A percentile compares a stretch with the other conserved stretches of the same genome.
Conservation (phyloP, 805 yeast genomes). For the Lachancea waltii region DNA sequence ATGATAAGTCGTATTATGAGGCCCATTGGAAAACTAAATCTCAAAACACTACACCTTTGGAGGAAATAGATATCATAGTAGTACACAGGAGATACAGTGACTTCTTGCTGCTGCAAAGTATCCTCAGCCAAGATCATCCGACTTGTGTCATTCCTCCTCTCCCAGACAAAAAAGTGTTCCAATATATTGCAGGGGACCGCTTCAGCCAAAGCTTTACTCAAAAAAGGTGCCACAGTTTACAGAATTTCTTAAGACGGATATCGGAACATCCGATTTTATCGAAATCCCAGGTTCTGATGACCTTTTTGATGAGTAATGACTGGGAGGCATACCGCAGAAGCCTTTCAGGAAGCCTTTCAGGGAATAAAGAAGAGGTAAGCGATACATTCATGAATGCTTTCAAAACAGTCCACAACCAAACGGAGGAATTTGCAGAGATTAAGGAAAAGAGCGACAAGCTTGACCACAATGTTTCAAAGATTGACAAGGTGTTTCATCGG, state of each 20-base stretch:
- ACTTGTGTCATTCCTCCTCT: conserved; percentile 86
- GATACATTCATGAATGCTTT: conserved; percentile 94
- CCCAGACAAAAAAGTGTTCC: conserved; percentile 87
- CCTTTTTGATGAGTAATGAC: conserved; percentile 28
- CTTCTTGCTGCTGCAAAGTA: conserved; percentile 69
- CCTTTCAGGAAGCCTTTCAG: conserved; percentile 20
- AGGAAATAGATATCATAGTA: conserved; percentile 23
- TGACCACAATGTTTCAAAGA: conserved; percentile 71
- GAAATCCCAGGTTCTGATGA: conserved; percentile 51
- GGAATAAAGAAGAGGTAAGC: conserved; percentile 60
- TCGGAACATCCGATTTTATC: conserved; percentile 67
- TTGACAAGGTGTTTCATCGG: conserved; percentile 72
- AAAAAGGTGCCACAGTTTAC: conserved; percentile 73
- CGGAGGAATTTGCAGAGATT: conserved; percentile 75
- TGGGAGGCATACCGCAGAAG: conserved; percentile 32
- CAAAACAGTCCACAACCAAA: conserved; percentile 60
- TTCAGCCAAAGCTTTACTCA: conserved; percentile 79
- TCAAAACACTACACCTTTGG: conserved; percentile 5
- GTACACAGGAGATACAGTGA: conserved; percentile 72
- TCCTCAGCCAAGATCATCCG: conserved; percentile 71
- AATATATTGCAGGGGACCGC: conserved; percentile 89
- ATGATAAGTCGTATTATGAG: conserved; percentile 24
- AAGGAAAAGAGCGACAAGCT: conserved; percentile 75
- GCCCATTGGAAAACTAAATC: conserved; percentile 8
- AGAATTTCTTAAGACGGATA: conserved; percentile 66